phyloP scores from a whole-genome alignment of 2,329 filamentous ascomycete genomes.

The Penicillium expansum region DNA sequence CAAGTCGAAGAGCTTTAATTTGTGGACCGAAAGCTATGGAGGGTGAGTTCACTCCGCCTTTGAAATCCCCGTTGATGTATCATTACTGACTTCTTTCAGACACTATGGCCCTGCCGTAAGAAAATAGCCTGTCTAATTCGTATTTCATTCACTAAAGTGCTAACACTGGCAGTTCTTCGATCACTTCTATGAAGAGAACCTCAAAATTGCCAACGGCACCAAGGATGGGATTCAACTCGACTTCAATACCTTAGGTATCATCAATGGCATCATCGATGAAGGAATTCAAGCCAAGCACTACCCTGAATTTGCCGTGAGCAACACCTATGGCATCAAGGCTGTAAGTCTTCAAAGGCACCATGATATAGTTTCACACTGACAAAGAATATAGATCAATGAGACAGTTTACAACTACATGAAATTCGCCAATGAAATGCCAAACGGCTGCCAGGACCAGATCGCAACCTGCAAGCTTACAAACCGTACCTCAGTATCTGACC shows the following conservation, averaged over 20 bases:
- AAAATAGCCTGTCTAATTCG: neutral
- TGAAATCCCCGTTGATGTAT: neutral
- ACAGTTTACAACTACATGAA: slow-evolving; percentile 60
- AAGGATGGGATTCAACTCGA: slow-evolving; percentile 51
- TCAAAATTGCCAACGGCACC: slow-evolving; percentile 52
- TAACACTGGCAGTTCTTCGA: slow-evolving; percentile 49
- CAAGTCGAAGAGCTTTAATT: slow-evolving; percentile 54
- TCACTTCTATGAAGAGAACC: slow-evolving; percentile 58
- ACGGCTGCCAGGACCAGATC: slow-evolving; percentile 60
- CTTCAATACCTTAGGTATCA: slow-evolving; percentile 55
- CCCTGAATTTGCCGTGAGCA: slow-evolving; percentile 54
- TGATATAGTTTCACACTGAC: neutral
- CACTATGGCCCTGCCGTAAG: slow-evolving; percentile 51
- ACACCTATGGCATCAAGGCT: slow-evolving; percentile 54
- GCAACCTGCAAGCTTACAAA: slow-evolving; percentile 64
- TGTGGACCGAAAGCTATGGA: slow-evolving; percentile 58
- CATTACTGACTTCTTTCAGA: slow-evolving; percentile 29
- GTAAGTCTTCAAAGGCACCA: slow-evolving; percentile 16
- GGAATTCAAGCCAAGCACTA: slow-evolving; percentile 51
- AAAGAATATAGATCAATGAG: slow-evolving; percentile 48
- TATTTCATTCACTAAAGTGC: neutral
- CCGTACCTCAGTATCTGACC: slow-evolving; percentile 52
- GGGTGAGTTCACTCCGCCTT: slow-evolving; percentile 35
- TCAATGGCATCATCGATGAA: slow-evolving; percentile 57
- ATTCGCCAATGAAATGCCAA: slow-evolving; percentile 61